Evolutionary conservation across 2,329 filamentous ascomycete species (phyloP).

Genomic region (Trichoderma breve): DNA sequence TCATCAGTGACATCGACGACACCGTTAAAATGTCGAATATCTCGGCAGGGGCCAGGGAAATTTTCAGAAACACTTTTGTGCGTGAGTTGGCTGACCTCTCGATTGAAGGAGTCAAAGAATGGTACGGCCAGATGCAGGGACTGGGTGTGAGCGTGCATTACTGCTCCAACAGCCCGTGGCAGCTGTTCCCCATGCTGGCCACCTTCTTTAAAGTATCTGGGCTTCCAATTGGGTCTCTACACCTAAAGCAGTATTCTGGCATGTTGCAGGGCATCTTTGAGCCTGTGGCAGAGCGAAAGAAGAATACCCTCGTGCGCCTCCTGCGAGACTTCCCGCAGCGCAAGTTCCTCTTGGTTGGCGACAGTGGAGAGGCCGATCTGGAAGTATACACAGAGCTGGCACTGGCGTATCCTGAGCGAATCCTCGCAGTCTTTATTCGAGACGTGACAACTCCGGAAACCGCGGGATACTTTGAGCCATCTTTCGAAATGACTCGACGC

Average conservation of each 20-base stretch:
- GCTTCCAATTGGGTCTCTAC: conserved; percentile 83
- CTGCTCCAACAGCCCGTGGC: conserved; percentile 99
- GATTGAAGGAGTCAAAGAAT: conserved; percentile 83
- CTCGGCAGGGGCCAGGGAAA: conserved; percentile 79
- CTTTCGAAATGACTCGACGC: conserved; percentile 34
- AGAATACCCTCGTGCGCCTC: conserved; percentile 79
- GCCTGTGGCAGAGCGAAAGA: conserved; percentile 92
- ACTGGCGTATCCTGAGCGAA: conserved; percentile 74
- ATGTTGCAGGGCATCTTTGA: conserved; percentile 99
- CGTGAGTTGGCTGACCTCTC: conserved; percentile 78
- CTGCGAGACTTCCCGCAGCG: conserved; percentile 85
- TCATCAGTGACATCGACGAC: conserved; percentile 98
- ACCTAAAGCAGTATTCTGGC: conserved; percentile 92
- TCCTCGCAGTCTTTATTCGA: conserved; percentile 87
- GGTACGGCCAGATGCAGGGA: conserved; percentile 75
- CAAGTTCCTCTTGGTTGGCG: conserved; percentile 87
- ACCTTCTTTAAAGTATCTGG: conserved; percentile 80
- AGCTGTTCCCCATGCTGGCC: conserved; percentile 85
- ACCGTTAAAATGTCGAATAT: conserved; percentile 97
- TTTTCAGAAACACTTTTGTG: conserved; percentile 94
- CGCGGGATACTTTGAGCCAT: conserved; percentile 73
- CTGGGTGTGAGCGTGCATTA: conserved; percentile 91
- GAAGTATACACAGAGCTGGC: conserved; percentile 97
- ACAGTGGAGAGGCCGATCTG: conserved; percentile 93
- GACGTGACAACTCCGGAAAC: conserved; percentile 82